Base-by-base conservation (phyloP, 2,329 filamentous ascomycete genomes). In the Diaporthe batatas region DNA sequence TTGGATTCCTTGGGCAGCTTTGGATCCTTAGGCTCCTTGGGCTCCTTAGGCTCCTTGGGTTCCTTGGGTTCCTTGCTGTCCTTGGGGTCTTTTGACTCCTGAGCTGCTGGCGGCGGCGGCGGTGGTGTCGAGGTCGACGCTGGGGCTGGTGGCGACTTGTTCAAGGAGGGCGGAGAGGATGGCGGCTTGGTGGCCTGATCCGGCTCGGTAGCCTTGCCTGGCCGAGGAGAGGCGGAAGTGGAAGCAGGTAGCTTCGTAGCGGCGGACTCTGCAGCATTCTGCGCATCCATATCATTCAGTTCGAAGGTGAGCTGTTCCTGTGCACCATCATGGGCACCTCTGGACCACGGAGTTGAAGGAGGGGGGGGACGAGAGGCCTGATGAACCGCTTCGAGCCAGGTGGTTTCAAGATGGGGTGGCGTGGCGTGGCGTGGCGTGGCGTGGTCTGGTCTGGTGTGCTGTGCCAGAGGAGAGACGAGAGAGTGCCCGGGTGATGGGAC, bases 261-360 rank as follows among this genome's bases (percentile, higher is more conserved):
- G 83, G 87, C 86, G 85, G 87, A 86, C 86, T 89, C 88, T 84
- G 86, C 85, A 87, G 87, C 89, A 90, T 90, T 90, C 85, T 90
- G 89, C 88, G 88, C 88, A 90, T 91, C 89, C 89, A 91, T 91
- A 85, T 86, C 89, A 90, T 89, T 89, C 87, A 90, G 86, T 86
- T 87, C 81, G 80, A 82, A 82, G 81, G 83, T 80, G 79, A 79
- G 80, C 82, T 78, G 81, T 84, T 84, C 84, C 83, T 84, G 85
- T 86, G 84, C 86, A 90, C 86, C 88, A 90, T 90, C 84, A 84
- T 90, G 88, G 85, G 83, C 83, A 83, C 81, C 81, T 79, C 76
- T 79, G 76, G 79, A 81, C 78, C 80, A 81, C 79, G 77, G 79
- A 76, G 71, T 75, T 76, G 72, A 68, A 53, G 74, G 73, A 72